Evolutionary conservation across 2,329 filamentous ascomycete species (phyloP), one percentile per base, ranked within the genome.

Genomic region (Trematosphaeria pertusa): DNA sequence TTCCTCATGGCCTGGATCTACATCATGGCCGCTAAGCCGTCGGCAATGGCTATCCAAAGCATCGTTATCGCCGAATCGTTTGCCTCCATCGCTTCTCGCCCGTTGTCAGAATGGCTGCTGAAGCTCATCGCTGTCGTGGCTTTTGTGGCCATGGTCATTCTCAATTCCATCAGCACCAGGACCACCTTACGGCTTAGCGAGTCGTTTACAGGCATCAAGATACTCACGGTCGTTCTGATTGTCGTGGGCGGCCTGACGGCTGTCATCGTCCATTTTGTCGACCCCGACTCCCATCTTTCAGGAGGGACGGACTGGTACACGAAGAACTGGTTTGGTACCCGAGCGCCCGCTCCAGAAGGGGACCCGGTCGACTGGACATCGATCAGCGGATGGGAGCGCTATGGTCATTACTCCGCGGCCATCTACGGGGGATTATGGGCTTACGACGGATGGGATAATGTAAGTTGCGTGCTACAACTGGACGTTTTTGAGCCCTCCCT

Each of bases 381-480:
- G 1, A 56, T 86, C 32, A 70, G 75, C 4, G 64, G 73, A 20
- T 87, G 84, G 84, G 81, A 84, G 45, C 73, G 81, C 9, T 76
- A 85, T 19, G 84, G 84, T 0, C 80, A 85, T 54, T 80, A 81
- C 45, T 83, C 81, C 3, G 78, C 82, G 1, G 84, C 84, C 0
- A 72, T 86, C 1, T 86, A 86, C 54, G 84, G 79, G 0, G 82
- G 81, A 0, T 61, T 87, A 0, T 87, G 83, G 84, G 84, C 81
- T 0, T 87, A 86, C 48, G 84, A 81, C 0, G 84, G 84, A 0
- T 87, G 84, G 84, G 84, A 87, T 44, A 86, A 86, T 71, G 82
- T 81, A 30, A 70, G 75, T 58, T 10, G 24, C 22, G 24, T 15
- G 24, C 14, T 15, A 19, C 14, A 15, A 8, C 24, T 28, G 8